phyloP scores from a whole-genome alignment of 2,329 filamentous ascomycete genomes.

The Penicillium fuscoglaucum region DNA sequence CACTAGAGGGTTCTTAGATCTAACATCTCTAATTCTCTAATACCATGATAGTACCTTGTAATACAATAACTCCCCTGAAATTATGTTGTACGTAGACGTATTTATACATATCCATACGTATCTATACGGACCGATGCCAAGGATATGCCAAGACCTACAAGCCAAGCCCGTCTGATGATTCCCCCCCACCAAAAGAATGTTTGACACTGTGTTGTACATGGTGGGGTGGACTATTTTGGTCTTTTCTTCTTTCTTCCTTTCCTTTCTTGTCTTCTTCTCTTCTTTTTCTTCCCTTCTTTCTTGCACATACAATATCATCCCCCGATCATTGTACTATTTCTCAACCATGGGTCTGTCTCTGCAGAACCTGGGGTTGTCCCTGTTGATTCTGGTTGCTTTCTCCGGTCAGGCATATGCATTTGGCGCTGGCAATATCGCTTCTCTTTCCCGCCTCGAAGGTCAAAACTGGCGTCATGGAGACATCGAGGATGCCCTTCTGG shows the following conservation, averaged over 20 bases:
- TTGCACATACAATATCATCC: background rate
- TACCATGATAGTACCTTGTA: background rate
- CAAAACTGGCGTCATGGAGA: constrained; percentile 89
- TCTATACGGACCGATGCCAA: background rate
- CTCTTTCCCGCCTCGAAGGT: constrained; percentile 76
- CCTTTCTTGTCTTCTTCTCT: background rate
- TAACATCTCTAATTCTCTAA: no score
- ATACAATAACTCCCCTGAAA: background rate
- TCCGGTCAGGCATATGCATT: constrained; percentile 72
- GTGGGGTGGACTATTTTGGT: constrained; percentile 7
- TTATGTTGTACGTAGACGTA: background rate
- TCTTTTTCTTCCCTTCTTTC: background rate
- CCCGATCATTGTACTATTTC: background rate
- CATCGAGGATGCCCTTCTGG: constrained; percentile 86
- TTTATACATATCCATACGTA: background rate
- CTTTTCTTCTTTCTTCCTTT: background rate
- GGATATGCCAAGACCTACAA: background rate
- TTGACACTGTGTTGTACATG: constrained; percentile 9
- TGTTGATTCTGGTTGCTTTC: constrained; percentile 63
- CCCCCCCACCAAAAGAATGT: constrained; percentile 11
- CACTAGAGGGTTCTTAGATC: no score
- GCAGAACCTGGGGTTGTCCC: constrained; percentile 31
- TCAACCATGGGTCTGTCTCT: constrained; percentile 24
- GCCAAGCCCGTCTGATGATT: constrained; percentile 1
- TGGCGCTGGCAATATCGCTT: constrained; percentile 85